Evolutionary conservation across 495 filamentous ascomycete species (phyloP).

Genomic region (Aspergillus indologenus): DNA sequence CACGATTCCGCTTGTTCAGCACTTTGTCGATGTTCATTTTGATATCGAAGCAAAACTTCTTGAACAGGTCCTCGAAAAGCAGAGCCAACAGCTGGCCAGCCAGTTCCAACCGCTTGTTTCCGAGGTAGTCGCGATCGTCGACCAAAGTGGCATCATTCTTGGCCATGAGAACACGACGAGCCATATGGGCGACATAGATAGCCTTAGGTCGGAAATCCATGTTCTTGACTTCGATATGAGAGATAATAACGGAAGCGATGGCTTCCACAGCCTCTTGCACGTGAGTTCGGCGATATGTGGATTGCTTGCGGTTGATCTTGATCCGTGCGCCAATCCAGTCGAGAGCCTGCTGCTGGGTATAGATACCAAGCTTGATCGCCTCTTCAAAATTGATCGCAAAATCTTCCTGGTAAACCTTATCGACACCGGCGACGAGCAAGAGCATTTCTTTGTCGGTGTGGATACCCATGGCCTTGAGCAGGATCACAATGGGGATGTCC

Average conservation of each 20-base stretch:
- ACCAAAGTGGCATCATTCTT: slow-evolving; percentile 82
- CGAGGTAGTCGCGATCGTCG: slow-evolving; percentile 95
- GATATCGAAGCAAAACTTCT: slow-evolving; percentile 81
- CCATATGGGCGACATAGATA: slow-evolving; percentile 94
- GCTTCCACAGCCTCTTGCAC: slow-evolving; percentile 89
- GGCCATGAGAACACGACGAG: slow-evolving; percentile 88
- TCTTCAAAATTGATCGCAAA: slow-evolving; percentile 95
- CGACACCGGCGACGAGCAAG: slow-evolving; percentile 78
- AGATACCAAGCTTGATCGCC: slow-evolving; percentile 71
- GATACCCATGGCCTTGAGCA: slow-evolving; percentile 91
- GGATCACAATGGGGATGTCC: slow-evolving; percentile 85
- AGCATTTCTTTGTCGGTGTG: slow-evolving; percentile 93
- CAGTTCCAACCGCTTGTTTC: slow-evolving; percentile 93
- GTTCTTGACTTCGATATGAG: slow-evolving; percentile 85
- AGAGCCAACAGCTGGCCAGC: slow-evolving; percentile 92
- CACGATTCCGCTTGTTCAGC: slow-evolving; percentile 82
- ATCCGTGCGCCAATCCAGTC: slow-evolving; percentile 84
- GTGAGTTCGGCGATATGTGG: slow-evolving; percentile 59
- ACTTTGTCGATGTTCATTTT: slow-evolving; percentile 92
- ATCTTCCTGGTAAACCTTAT: slow-evolving; percentile 84
- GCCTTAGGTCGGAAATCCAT: slow-evolving; percentile 94
- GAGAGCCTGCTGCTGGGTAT: slow-evolving; percentile 89
- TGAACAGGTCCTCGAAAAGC: slow-evolving; percentile 96
- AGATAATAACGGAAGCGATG: slow-evolving; percentile 83
- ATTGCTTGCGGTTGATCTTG: slow-evolving; percentile 71